phyloP scores from a whole-genome alignment of 129 eudicot genomes.

The Artemisia tridentata region DNA sequence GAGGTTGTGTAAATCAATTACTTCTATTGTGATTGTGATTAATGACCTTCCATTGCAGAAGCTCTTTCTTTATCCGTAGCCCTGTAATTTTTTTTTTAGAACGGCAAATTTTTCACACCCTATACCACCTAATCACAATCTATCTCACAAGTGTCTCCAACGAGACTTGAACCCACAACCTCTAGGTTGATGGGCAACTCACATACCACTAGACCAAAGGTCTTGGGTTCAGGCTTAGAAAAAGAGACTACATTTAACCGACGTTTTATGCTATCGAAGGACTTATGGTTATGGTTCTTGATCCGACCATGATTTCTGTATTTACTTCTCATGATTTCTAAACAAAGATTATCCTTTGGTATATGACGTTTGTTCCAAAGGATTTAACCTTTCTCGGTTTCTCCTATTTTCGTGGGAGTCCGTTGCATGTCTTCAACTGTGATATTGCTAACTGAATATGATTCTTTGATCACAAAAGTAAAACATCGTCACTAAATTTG shows the following conservation, averaged over 20 bases:
- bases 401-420: background rate
- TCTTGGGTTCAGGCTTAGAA: background rate
- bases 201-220: too few relatives aligned
- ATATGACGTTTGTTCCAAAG: too few relatives aligned
- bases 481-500: constrained; percentile 7
- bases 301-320: too few relatives aligned
- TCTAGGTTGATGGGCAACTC: too few relatives aligned
- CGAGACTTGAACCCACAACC: too few relatives aligned
- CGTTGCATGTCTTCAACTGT: background rate
- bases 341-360: too few relatives aligned
- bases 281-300: background rate
- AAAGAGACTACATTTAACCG: background rate
- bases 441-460: background rate
- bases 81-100: too few relatives aligned
- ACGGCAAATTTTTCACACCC: too few relatives aligned
- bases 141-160: background rate
- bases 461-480: background rate
- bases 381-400: too few relatives aligned
- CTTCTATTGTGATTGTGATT: background rate
- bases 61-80: too few relatives aligned
- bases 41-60: too few relatives aligned
- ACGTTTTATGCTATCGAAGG: background rate
- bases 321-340: too few relatives aligned
- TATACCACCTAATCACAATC: background rate
- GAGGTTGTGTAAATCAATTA: constrained; percentile 3